Evolutionary conservation across 139 green algal species (phyloP), one percentile per base, ranked within the genome.

Genomic region (Chlorella ohadii): DNA sequence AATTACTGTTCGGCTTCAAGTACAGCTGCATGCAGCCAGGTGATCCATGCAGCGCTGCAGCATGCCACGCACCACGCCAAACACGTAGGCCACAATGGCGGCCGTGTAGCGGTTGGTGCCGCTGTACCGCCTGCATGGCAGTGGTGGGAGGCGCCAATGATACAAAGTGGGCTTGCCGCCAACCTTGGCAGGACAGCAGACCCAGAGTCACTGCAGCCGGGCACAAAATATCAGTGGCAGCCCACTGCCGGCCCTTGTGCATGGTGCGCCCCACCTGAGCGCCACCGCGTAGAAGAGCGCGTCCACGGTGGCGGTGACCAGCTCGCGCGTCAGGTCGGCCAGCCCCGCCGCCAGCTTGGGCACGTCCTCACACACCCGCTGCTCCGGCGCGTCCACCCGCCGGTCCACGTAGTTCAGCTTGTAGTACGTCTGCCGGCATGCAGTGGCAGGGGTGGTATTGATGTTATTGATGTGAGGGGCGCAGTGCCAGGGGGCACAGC

Each of bases 361-460:
- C 28, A 96, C 85, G 77, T 96, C 93, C 72, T 95, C 92, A 77
- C 90, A 93, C 20, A 96, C 84, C 68, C 91, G 88, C 88, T 95
- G 90, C 86, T 96, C 93, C 4, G 91, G 88, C 51, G 83, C 87
- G 73, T 83, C 75, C 25, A 96, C 76, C n/a, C 85, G 77, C 28
- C 88, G 77, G 85, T 96, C 90, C 74, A 96, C 93, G 66, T 96
- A 92, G 33, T 65, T 89, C 72, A 96, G 88, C 81, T 91, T 90
- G 89, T 96, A 96, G 78, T 94, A 96, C 17, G 87, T 90, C 88
- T 90, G 51, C 44, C n/a, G 22, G 19, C 4, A 27, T 27, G 31
- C 44, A 9, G 27, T 66, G 59, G 59, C 25, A n/a, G n/a, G n/a
- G n/a, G n/a, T n/a, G n/a, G n/a, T n/a, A n/a, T n/a, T n/a, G n/a